A percentile compares a stretch with the other conserved stretches of the same genome.
Conservation (phyloP, 2,329 filamentous ascomycete species). For the Aspergillus unguis region DNA sequence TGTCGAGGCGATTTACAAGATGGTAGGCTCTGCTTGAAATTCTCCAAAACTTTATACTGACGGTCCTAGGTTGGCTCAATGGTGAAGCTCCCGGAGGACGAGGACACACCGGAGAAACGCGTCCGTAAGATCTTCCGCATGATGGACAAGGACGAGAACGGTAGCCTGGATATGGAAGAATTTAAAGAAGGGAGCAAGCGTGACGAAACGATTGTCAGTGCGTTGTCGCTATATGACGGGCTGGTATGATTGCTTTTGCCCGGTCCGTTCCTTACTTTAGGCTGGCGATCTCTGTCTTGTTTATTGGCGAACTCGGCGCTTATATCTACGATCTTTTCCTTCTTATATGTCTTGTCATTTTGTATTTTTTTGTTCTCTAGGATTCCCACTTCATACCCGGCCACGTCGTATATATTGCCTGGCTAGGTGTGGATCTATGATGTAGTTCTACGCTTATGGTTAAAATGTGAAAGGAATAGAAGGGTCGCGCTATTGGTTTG, state of each 20-base stretch:
- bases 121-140: constrained; percentile 98
- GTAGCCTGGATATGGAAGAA: constrained; percentile 91
- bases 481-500: neutral
- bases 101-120: constrained; percentile 97
- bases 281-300: constrained; percentile 5
- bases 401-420: constrained; percentile 5
- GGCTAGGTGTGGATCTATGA: constrained; percentile 3
- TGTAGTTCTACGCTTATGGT: constrained; percentile 2
- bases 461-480: constrained; percentile 3
- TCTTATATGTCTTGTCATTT: neutral
- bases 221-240: constrained; percentile 92
- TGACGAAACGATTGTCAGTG: constrained; percentile 97
- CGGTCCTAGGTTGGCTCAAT: constrained; percentile 81
- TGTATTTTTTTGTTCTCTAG: constrained; percentile 11
- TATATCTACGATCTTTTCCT: constrained; percentile 6
- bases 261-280: constrained; percentile 8
- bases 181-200: constrained; percentile 99
- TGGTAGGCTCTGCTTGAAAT: constrained; percentile 58
- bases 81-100: constrained; percentile 97
- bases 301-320: constrained; percentile 16
- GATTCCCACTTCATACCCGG: constrained; percentile 15
- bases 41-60: constrained; percentile 9
- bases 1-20: constrained; percentile 99
- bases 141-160: constrained; percentile 99
- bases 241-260: constrained; percentile 60